phyloP scores from a whole-genome alignment of 2,329 filamentous ascomycete species.

The Penicillium polonicum region DNA sequence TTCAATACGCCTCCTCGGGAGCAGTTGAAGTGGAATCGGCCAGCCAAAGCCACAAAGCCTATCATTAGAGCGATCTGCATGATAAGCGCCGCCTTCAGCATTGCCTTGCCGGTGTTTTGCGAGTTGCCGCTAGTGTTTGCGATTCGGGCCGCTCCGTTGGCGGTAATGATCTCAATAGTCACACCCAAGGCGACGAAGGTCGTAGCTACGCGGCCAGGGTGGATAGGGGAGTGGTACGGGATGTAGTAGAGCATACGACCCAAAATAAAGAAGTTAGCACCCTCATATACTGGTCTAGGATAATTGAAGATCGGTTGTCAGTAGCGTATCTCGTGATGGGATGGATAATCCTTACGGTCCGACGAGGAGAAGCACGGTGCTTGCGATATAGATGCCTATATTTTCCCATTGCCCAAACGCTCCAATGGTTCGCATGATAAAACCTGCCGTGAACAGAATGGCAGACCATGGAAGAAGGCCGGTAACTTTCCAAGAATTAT shows the following conservation, averaged over 20 bases:
- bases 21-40: too few relatives aligned
- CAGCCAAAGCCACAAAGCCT: too few relatives aligned
- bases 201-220: too few relatives aligned
- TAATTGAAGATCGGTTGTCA: not conserved
- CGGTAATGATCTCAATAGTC: too few relatives aligned
- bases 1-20: too few relatives aligned
- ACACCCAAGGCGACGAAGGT: too few relatives aligned
- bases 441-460: slow-evolving; percentile 41
- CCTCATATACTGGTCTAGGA: slow-evolving; percentile 42
- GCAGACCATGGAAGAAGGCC: slow-evolving; percentile 45
- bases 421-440: slow-evolving; percentile 37
- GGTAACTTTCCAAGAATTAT: slow-evolving; percentile 44
- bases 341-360: slow-evolving; percentile 34
- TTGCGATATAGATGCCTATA: slow-evolving; percentile 39
- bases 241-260: slow-evolving; percentile 38
- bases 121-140: too few relatives aligned
- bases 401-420: slow-evolving; percentile 40
- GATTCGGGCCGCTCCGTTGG: too few relatives aligned
- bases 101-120: too few relatives aligned
- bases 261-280: slow-evolving; percentile 54
- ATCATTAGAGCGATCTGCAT: too few relatives aligned
- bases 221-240: too few relatives aligned
- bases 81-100: too few relatives aligned
- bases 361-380: slow-evolving; percentile 31
- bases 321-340: not conserved